These are phyloP conservation scores for Monascus purpureus DNA, from an alignment of 495 filamentous ascomycete genomes.

Conservation along the genomic window DNA sequence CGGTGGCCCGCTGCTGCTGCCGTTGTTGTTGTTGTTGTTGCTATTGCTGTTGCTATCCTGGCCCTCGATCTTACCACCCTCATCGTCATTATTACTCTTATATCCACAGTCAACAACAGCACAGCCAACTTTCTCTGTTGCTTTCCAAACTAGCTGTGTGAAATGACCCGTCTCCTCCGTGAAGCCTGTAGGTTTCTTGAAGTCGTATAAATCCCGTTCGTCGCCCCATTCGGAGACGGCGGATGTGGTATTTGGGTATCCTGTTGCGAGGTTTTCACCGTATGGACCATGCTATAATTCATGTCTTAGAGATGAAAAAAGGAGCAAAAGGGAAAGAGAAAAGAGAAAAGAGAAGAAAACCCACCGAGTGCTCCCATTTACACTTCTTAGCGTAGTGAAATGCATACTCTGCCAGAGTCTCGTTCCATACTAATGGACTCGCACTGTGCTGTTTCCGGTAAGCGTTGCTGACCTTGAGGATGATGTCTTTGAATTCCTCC, in stretches of 20 bases:
- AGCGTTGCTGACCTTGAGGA: constrained; percentile 53
- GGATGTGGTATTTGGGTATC: constrained; percentile 43
- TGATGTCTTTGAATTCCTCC: constrained; percentile 35
- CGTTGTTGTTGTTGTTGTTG: no score
- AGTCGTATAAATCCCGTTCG: constrained; percentile 49
- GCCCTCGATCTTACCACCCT: no score
- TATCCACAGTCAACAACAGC: constrained; percentile 44
- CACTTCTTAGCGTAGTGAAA: constrained; percentile 37
- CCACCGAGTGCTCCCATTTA: constrained; percentile 47
- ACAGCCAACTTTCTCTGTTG: constrained; percentile 57
- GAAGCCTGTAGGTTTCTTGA: constrained; percentile 37
- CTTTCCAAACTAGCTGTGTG: constrained; percentile 72
- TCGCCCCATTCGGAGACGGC: constrained; percentile 55
- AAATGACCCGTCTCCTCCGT: constrained; percentile 63
- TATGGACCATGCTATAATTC: constrained; percentile 33
- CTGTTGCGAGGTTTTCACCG: constrained; percentile 68
- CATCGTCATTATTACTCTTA: constrained; percentile 1
- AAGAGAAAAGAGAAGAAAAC: constrained; percentile 7
- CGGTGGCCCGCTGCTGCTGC: constrained; percentile 1
- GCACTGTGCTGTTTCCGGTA: constrained; percentile 56
- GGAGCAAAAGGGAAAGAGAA: background rate
- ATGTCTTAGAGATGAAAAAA: background rate
- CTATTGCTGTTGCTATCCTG: no score
- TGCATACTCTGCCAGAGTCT: constrained; percentile 43
- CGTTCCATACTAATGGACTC: constrained; percentile 48